Evolutionary conservation across 2,329 filamentous ascomycete genomes (phyloP).

Genomic region (Diaporthe amygdali): DNA sequence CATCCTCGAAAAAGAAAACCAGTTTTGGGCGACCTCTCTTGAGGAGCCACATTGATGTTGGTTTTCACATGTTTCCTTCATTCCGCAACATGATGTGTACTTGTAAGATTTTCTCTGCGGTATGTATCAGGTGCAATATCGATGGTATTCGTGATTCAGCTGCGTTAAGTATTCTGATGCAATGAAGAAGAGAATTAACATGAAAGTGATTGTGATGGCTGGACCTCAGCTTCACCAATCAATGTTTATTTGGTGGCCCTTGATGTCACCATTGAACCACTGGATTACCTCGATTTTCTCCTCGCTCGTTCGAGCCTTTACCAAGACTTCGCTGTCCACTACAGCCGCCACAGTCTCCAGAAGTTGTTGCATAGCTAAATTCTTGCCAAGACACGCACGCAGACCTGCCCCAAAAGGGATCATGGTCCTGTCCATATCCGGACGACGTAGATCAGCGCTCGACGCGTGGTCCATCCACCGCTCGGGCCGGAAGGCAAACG

Average conservation of each 20-base stretch:
- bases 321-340: slow-evolving; percentile 1
- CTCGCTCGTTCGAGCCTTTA: slow-evolving; percentile 6
- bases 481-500: slow-evolving; percentile 28
- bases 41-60: no score
- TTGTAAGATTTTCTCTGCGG: no score
- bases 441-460: not conserved
- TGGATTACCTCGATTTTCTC: slow-evolving; percentile 19
- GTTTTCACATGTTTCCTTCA: no score
- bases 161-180: no score
- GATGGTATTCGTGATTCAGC: no score
- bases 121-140: no score
- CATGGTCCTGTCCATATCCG: slow-evolving; percentile 7
- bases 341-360: not conserved
- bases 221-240: no score
- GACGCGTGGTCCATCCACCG: slow-evolving; percentile 25
- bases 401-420: slow-evolving; percentile 30
- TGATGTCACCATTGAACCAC: slow-evolving; percentile 24
- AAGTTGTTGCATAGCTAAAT: slow-evolving; percentile 27
- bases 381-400: slow-evolving; percentile 31
- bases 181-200: no score
- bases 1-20: no score
- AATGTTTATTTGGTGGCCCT: slow-evolving; percentile 20
- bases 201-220: no score
- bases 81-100: no score
- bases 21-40: no score